Base-by-base conservation (phyloP, 1,284 basidiomycete species). In the Trametes hirsuta region DNA sequence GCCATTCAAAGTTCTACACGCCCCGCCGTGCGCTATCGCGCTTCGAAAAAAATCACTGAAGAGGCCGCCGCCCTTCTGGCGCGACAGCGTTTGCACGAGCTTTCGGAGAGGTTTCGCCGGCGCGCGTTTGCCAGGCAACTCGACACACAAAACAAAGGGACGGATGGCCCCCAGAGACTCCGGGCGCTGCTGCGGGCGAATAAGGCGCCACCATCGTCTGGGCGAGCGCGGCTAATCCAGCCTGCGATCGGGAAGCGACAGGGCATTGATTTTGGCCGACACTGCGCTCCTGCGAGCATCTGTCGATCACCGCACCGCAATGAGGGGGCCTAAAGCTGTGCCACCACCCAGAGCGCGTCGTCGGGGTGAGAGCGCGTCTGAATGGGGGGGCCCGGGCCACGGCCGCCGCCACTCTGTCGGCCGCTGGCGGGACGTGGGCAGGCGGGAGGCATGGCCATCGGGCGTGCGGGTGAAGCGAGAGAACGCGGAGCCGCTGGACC, bases 301-400 rank as follows among this genome's bases (percentile, higher is more conserved):
- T 55, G 63, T 64, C 63, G 59, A 61, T 64, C 59, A 56, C 50
- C 49, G 59, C 63, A 64, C 59, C 48, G 63, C 59, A 55, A 48
- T 61, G 46, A 46, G 42, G 40, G 22, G 35, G 39, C 41, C 42
- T 39, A 64, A 61, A 56, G 63, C 63, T 64, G 63, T 63, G 58
- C 58, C 57, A 44, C 41, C 12, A 39, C 41, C 6, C 36, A 30
- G 30, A 30, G 30, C 30, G 30, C 30, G 30, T 30, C 30, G 30
- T 30, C 30, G 30, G 30, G 5, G 8, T 30, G 30, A 30, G 30
- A 30, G 30, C 4, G 30, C 30, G 30, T 8, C 30, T 30, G 30
- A 30, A 30, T 30, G 30, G 30, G 30, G 30, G 8, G 30, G 30
- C 30, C 4, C 4, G 30, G 30, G 30, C 8, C 30, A 30, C 30